These are phyloP conservation scores for Nyssa sinensis DNA, from an alignment of 148 eudicot species.

Conservation along the genomic window DNA sequence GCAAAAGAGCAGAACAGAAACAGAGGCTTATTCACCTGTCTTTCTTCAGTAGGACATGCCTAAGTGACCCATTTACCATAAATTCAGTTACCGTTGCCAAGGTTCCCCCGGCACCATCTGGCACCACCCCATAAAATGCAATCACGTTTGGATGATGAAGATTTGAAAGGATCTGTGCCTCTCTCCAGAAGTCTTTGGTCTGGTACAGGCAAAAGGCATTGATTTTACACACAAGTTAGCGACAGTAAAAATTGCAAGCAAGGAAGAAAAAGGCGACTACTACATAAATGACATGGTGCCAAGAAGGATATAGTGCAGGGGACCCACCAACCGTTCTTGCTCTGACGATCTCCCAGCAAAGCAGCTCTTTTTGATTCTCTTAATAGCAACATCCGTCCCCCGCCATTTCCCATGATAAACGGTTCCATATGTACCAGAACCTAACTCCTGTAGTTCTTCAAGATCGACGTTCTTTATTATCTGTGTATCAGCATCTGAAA, in stretches of 20 bases:
- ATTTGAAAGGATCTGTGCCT: constrained; percentile 87
- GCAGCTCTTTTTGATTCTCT: constrained; percentile 86
- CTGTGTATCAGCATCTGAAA: constrained; percentile 35
- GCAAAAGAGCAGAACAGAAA: constrained; percentile 4
- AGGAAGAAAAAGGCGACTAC: neutral
- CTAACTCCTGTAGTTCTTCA: constrained; percentile 80
- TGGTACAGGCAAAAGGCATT: constrained; percentile 23
- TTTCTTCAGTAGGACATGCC: constrained; percentile 77
- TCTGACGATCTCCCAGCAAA: constrained; percentile 91
- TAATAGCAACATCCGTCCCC: constrained; percentile 94
- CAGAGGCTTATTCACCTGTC: constrained; percentile 48
- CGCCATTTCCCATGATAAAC: constrained; percentile 98
- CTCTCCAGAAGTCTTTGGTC: constrained; percentile 95
- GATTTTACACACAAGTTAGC: neutral
- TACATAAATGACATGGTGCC: neutral
- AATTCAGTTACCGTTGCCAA: constrained; percentile 94
- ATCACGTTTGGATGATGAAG: constrained; percentile 97
- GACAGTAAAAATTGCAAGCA: neutral
- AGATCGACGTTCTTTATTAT: constrained; percentile 83
- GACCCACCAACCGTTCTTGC: constrained; percentile 85
- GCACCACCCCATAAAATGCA: constrained; percentile 97
- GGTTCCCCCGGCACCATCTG: constrained; percentile 91
- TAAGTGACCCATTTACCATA: constrained; percentile 93
- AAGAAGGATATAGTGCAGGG: constrained; percentile 9
- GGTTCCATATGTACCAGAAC: constrained; percentile 97